Percentiles rank a stretch among this genome's conserved stretches.
These are phyloP conservation scores for Dioszegia crocea DNA, from an alignment of 768 basidiomycete species.

Conservation along the genomic window DNA sequence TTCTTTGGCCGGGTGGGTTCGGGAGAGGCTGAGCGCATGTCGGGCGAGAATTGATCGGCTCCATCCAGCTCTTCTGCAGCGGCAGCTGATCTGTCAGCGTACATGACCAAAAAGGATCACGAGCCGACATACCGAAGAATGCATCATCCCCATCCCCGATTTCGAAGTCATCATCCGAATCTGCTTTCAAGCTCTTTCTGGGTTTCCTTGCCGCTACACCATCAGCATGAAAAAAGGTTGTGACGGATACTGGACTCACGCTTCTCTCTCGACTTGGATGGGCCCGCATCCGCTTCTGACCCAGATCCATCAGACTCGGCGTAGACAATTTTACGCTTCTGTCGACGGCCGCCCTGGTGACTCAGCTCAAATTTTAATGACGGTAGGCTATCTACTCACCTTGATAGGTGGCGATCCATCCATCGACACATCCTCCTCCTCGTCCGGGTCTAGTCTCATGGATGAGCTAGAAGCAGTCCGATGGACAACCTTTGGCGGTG, in stretches of 20 bases:
- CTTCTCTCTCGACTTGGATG: not conserved
- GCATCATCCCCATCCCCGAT: slow-evolving; percentile 40
- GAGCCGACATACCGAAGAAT: slow-evolving; percentile 32
- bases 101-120: not conserved
- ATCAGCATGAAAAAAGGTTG: not conserved
- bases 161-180: slow-evolving; percentile 46
- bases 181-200: slow-evolving; percentile 39
- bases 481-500: slow-evolving; percentile 18
- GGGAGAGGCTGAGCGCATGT: slow-evolving; percentile 11
- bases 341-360: slow-evolving; percentile 20
- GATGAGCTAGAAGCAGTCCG: slow-evolving; percentile 9
- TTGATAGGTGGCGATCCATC: slow-evolving; percentile 32
- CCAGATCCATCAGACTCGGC: slow-evolving; percentile 30
- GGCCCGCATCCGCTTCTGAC: slow-evolving; percentile 14
- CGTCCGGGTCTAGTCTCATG: not conserved
- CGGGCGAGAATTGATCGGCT: slow-evolving; percentile 15
- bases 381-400: slow-evolving; percentile 19
- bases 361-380: not conserved
- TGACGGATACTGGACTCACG: not conserved
- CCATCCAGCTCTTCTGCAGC: slow-evolving; percentile 38
- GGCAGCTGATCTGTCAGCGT: slow-evolving; percentile 17
- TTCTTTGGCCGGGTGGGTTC: slow-evolving; percentile 13
- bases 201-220: slow-evolving; percentile 21
- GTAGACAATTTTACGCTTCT: slow-evolving; percentile 41
- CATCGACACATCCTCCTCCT: slow-evolving; percentile 24